Evolutionary conservation across 1,139 yeast species (phyloP), one percentile per base, ranked within the genome.

Genomic region (Yamadazyma jaroonii): DNA sequence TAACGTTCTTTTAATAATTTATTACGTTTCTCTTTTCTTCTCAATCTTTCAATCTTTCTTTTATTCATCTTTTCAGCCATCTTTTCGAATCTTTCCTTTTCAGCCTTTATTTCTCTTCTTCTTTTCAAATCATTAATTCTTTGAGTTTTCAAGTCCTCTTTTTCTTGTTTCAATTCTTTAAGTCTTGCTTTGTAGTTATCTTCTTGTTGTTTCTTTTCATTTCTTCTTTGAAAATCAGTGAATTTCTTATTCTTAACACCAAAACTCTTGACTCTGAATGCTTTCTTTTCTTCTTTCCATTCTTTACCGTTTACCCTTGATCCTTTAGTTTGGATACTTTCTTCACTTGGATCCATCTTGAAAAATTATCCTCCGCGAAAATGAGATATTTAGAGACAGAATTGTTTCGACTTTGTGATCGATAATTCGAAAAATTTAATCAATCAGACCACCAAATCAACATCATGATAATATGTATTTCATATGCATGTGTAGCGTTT

Each of bases 21-120:
- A 61, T 84, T 84, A 65, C 92, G 79, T 79, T 84, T 84, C 57
- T 84, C 94, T 59, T 79, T 81, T 69, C 82, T 81, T 64, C 82
- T 81, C 64, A 84, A 60, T 62, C 95, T 78, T 43, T 84, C 94
- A 29, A 82, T 81, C 71, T 77, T 82, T 75, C 82, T 82, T 29
- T 81, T 83, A 53, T 83, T 84, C 88, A 84, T 80, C 63, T 81
- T 82, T 32, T 75, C 70, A 10, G 92, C 87, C 51, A 83, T 61
- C 53, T 65, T 72, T 49, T 82, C 89, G 52, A 79, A 84, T 52
- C 92, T 73, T 54, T 82, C 90, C 61, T 76, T 77, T 55, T 84
- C 92, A 42, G 72, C 89, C 64, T 80, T 81, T 55, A 77, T 76
- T 48, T 79, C 84, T 58, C 80, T 73, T 63, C 82, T 78, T 52